A percentile compares a stretch with the other conserved stretches of the same genome.
Conservation (phyloP, 805 yeast genomes). For the Candida endomychidarum region DNA sequence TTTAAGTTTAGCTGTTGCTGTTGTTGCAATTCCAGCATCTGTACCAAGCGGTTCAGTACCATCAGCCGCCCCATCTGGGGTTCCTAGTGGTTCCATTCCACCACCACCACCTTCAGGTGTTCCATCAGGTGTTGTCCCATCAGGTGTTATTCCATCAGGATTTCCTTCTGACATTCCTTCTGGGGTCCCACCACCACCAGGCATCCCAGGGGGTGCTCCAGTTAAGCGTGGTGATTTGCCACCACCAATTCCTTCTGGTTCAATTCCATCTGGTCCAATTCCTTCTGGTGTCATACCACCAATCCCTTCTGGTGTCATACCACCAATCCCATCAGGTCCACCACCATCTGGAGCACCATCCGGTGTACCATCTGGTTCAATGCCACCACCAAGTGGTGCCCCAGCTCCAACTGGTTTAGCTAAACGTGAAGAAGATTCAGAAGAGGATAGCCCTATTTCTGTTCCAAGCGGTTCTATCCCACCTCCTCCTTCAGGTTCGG, state of each 20-base stretch:
- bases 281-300: slow-evolving; percentile 1
- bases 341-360: neutral
- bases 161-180: neutral
- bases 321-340: neutral
- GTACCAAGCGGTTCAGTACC: too few species aligned
- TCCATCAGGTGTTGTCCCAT: neutral
- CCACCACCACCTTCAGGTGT: neutral
- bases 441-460: too few species aligned
- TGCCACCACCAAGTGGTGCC: too few species aligned
- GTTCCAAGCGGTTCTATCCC: too few species aligned
- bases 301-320: neutral
- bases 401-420: too few species aligned
- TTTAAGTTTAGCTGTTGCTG: neutral
- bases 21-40: neutral
- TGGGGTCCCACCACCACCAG: slow-evolving; percentile 2
- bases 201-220: neutral
- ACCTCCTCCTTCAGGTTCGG: too few species aligned
- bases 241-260: neutral
- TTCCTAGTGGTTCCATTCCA: neutral
- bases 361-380: neutral
- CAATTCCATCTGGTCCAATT: neutral
- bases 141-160: neutral
- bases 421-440: too few species aligned
- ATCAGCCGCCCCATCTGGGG: neutral
- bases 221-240: neutral